Conservation (phyloP, 768 basidiomycete species). For the Plicaturopsis crispa region DNA sequence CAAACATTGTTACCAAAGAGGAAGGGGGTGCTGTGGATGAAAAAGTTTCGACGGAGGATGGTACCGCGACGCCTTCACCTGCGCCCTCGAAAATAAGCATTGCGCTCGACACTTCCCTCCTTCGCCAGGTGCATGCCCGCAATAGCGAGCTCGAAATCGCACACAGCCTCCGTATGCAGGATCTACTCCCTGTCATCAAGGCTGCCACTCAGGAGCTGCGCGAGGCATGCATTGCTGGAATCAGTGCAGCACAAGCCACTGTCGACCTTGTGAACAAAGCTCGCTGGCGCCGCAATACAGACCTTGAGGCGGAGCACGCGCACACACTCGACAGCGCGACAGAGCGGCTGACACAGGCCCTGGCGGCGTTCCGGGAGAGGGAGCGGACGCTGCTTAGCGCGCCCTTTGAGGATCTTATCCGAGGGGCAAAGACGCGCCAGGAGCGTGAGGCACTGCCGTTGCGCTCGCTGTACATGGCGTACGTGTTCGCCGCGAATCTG, state of each 20-base stretch:
- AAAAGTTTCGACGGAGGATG: constrained; percentile 5
- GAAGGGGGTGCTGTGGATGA: too few relatives aligned
- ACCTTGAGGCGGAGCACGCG: constrained; percentile 9
- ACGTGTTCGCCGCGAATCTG: constrained; percentile 41
- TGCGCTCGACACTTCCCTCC: constrained; percentile 26
- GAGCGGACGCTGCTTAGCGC: constrained; percentile 30
- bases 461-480: constrained; percentile 39
- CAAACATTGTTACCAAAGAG: too few relatives aligned
- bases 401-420: constrained; percentile 34
- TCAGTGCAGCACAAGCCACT: constrained; percentile 16
- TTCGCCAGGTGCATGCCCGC: constrained; percentile 22
- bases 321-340: constrained; percentile 18
- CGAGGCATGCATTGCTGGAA: constrained; percentile 16
- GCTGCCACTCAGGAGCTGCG: constrained; percentile 27
- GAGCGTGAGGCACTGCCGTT: constrained; percentile 17
- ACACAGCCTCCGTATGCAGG: constrained; percentile 21
- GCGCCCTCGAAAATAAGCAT: constrained; percentile 2
- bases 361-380: constrained; percentile 23
- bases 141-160: constrained; percentile 19
- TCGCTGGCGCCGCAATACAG: constrained; percentile 19
- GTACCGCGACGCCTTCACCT: constrained; percentile 5
- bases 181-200: constrained; percentile 27
- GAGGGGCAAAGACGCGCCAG: constrained; percentile 5
- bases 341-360: constrained; percentile 15
- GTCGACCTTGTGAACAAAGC: constrained; percentile 26